Conservation (phyloP, 2,329 filamentous ascomycete genomes). For the Sclerotinia glacialis region DNA sequence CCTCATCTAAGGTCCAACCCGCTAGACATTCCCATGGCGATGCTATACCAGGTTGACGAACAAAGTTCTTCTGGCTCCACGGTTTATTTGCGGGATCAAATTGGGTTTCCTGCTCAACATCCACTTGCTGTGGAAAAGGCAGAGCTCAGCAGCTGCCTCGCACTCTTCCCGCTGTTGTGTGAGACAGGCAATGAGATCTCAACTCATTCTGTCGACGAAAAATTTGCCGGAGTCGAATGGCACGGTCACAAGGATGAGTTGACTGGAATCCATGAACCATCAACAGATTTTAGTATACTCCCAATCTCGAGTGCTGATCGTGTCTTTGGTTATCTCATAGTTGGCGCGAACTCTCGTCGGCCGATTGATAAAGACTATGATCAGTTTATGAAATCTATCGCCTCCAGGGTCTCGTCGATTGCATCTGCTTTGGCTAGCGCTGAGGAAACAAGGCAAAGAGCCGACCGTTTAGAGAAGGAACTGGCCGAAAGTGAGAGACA, state of each 20-base stretch:
- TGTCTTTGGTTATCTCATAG: slow-evolving; percentile 32
- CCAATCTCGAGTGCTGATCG: slow-evolving; percentile 28
- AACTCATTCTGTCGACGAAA: slow-evolving; percentile 30
- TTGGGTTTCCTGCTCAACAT: slow-evolving; percentile 33
- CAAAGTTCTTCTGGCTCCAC: slow-evolving; percentile 23
- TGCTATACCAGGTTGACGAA: slow-evolving; percentile 35
- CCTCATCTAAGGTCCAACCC: slow-evolving; percentile 30
- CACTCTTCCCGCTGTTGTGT: slow-evolving; percentile 31
- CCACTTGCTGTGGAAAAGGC: slow-evolving; percentile 25
- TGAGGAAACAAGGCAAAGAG: slow-evolving; percentile 25
- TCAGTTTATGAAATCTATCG: slow-evolving; percentile 33
- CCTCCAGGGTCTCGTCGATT: slow-evolving; percentile 31
- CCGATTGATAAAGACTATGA: slow-evolving; percentile 32
- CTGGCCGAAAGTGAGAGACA: slow-evolving; percentile 25
- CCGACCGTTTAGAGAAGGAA: slow-evolving; percentile 23
- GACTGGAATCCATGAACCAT: slow-evolving; percentile 30
- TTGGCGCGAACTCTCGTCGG: slow-evolving; percentile 34
- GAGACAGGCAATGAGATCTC: slow-evolving; percentile 28
- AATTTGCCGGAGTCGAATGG: slow-evolving; percentile 29
- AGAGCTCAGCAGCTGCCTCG: slow-evolving; percentile 29
- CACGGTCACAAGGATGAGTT: slow-evolving; percentile 20
- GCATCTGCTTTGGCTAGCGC: slow-evolving; percentile 30
- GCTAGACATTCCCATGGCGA: slow-evolving; percentile 34
- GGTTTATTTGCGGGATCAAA: slow-evolving; percentile 23
- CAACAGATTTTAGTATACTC: slow-evolving; percentile 30